These are phyloP conservation scores for Verticillium nubilum DNA, from an alignment of 2,329 filamentous ascomycete species.

Conservation along the genomic window DNA sequence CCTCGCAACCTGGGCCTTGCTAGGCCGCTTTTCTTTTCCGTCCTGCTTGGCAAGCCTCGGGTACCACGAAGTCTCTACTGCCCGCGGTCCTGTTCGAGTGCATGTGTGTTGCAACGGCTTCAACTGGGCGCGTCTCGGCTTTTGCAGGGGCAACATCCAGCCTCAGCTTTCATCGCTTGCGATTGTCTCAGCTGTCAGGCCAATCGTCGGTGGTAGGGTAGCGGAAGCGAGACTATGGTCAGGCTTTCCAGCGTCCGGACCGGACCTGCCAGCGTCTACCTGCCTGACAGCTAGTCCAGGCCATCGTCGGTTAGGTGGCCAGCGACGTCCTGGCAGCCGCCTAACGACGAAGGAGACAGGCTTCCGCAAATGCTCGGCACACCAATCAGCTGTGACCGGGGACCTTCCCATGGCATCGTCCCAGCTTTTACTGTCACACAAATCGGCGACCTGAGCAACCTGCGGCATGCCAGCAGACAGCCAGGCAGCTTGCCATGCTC, in stretches of 20 bases:
- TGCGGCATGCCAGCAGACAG: neutral
- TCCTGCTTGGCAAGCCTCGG: neutral
- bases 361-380: conserved; percentile 1
- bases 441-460: conserved; percentile 4
- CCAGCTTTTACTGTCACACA: conserved; percentile 3
- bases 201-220: neutral
- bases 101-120: neutral
- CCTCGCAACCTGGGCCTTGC: neutral
- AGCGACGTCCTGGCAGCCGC: neutral
- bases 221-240: neutral
- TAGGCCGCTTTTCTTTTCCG: neutral
- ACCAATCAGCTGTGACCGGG: conserved; percentile 2
- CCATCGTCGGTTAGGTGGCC: neutral
- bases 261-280: neutral
- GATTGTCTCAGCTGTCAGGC: neutral
- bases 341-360: neutral
- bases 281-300: neutral
- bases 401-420: conserved; percentile 1
- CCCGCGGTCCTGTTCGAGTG: neutral
- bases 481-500: neutral
- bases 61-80: neutral
- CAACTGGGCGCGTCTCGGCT: neutral
- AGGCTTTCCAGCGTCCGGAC: neutral
- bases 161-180: neutral
- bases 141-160: neutral